Base-by-base conservation (phyloP, 176 grass and related monocot species). In the Avena eriantha region DNA sequence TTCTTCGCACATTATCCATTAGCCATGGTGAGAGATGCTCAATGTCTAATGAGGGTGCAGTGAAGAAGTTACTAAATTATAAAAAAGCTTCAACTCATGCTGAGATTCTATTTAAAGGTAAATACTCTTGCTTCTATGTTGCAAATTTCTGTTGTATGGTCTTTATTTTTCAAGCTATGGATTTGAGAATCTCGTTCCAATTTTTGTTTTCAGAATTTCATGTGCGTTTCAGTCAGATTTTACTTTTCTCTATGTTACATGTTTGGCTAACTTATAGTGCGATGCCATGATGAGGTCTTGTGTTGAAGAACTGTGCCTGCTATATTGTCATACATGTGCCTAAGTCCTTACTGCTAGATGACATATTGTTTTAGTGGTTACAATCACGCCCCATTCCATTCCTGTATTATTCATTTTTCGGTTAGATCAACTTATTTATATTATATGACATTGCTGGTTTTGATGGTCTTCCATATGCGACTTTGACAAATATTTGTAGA, bases 1-100 rank as follows among this genome's bases (percentile, higher is more conserved):
- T 71, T 48, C 84, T 88, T 77, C 86, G 51, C 24, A 58, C 49
- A 35, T 69, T 88, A 69, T 58, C 35, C 14, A 60, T 86, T 35
- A 73, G 24, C 23, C 23, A 17, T 60, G 22, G 54, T 71, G 51
- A 14, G 18, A 1, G 33, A 48, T 76, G n/a, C 12, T 26, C 41
- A 61, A 24, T 73, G 13, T 61, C 59, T 82, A 74, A 69, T 18
- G 18, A 56, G 36, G 11, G 19, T 77, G 70, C 72, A 10, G 4
- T 76, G n/a, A 7, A 29, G 29, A 60, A 66, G 69, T 54, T 87
- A 76, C 10, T 47, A 5, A 88, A 41, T 17, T 77, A 24, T 11
- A 41, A 19, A 46, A 77, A 73, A 69, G 68, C 68, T 71, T 71
- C 68, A n/a, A 21, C 35, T 71, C 3, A 43, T 71, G 68, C 35